These are phyloP conservation scores for Limnomonas spitsbergensis DNA, from an alignment of 139 green algal species.

Conservation along the genomic window DNA sequence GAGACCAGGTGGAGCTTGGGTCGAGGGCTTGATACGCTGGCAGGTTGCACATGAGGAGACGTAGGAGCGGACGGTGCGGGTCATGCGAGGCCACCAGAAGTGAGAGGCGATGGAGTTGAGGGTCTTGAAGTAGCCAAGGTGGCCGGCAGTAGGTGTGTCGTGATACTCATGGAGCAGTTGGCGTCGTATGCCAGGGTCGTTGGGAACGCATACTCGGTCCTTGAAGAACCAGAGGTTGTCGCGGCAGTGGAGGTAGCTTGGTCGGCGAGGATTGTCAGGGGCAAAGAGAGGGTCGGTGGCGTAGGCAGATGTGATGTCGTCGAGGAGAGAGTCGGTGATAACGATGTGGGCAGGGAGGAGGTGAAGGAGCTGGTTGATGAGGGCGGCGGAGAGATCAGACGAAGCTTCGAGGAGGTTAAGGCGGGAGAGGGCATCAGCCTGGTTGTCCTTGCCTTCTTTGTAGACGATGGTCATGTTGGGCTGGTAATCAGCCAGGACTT, in stretches of 20 bases:
- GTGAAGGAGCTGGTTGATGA: neutral
- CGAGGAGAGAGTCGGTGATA: neutral
- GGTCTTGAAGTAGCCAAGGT: slow-evolving; percentile 28
- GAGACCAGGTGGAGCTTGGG: slow-evolving; percentile 25
- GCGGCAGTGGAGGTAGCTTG: neutral
- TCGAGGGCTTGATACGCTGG: slow-evolving; percentile 36
- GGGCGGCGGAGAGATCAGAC: neutral
- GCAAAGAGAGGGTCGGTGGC: slow-evolving; percentile 1
- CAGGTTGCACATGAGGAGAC: slow-evolving; percentile 33
- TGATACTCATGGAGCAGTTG: slow-evolving; percentile 12
- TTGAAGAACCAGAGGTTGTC: slow-evolving; percentile 15
- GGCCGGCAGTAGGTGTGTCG: slow-evolving; percentile 12
- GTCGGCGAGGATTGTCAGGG: slow-evolving; percentile 12
- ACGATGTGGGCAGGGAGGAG: neutral
- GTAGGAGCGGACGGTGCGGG: slow-evolving; percentile 24
- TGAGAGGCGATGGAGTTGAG: neutral
- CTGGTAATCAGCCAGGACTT: slow-evolving; percentile 32
- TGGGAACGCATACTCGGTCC: neutral
- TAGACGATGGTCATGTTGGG: slow-evolving; percentile 29
- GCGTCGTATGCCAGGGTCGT: neutral
- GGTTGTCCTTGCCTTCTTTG: slow-evolving; percentile 30
- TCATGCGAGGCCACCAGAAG: slow-evolving; percentile 37
- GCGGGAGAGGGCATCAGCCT: slow-evolving; percentile 38
- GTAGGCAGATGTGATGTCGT: slow-evolving; percentile 4
- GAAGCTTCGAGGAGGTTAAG: neutral